Conservation (phyloP, 345 rosid genomes). For the Rhodamnia argentea region DNA sequence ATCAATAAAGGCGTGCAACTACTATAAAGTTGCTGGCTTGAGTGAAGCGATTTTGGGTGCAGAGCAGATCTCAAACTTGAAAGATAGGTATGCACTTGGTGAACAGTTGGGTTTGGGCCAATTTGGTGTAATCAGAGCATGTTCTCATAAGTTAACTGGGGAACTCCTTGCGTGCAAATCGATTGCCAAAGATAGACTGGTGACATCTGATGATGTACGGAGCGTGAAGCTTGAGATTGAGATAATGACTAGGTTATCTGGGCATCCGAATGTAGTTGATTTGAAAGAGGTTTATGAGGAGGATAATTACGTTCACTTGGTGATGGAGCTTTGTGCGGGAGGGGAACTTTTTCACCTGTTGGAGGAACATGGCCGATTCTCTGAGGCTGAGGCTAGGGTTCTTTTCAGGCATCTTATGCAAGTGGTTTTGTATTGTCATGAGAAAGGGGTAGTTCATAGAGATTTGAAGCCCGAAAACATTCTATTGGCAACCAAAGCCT, state of each 20-base stretch:
- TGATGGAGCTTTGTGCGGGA: constrained; percentile 73
- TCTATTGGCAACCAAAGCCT: constrained; percentile 42
- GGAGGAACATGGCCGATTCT: constrained; percentile 47
- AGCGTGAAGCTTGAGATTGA: constrained; percentile 66
- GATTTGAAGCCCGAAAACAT: constrained; percentile 71
- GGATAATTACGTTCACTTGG: constrained; percentile 46
- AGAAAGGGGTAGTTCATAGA: constrained; percentile 54
- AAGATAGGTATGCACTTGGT: constrained; percentile 37
- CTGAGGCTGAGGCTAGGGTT: constrained; percentile 42
- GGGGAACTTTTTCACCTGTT: constrained; percentile 56
- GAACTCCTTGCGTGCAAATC: constrained; percentile 60
- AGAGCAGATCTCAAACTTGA: constrained; percentile 30
- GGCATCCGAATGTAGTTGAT: constrained; percentile 62
- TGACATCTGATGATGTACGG: constrained; percentile 37
- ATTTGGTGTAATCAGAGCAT: constrained; percentile 54
- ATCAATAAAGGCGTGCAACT: constrained; percentile 24
- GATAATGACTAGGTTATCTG: constrained; percentile 60
- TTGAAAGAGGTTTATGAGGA: constrained; percentile 70
- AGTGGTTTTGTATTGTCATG: constrained; percentile 53
- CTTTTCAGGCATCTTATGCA: constrained; percentile 56
- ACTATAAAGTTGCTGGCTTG: constrained; percentile 30
- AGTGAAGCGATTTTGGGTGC: constrained; percentile 37
- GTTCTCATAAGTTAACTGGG: constrained; percentile 49
- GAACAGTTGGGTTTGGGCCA: constrained; percentile 67
- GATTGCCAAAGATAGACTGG: constrained; percentile 49